A percentile compares a stretch with the other conserved stretches of the same genome.
Evolutionary conservation across 257 asterid genomes (phyloP).

Genomic region (Catharanthus roseus): DNA sequence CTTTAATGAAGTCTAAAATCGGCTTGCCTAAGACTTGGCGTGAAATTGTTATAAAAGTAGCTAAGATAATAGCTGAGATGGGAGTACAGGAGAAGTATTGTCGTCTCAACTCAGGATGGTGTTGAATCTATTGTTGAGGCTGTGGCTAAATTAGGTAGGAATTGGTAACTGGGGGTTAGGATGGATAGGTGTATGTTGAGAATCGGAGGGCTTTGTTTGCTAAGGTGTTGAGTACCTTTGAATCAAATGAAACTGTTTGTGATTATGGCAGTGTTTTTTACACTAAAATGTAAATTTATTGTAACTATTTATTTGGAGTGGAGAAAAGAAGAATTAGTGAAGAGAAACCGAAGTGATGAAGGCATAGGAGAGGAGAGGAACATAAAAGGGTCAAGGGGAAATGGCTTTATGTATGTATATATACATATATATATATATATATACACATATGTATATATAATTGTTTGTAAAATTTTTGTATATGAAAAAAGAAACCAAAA

Average conservation of each 20-base stretch:
- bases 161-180: slow-evolving; percentile 40
- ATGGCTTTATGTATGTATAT: no score
- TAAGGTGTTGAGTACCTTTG: slow-evolving; percentile 32
- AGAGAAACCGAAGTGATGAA: no score
- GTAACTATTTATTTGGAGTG: no score
- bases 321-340: no score
- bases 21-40: no score
- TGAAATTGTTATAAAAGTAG: slow-evolving; percentile 36
- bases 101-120: slow-evolving; percentile 38
- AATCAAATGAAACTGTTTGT: slow-evolving; percentile 40
- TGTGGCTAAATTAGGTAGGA: slow-evolving; percentile 40
- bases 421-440: no score
- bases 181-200: slow-evolving; percentile 36
- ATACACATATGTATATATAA: no score
- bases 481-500: no score
- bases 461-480: no score
- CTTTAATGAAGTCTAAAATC: slow-evolving; percentile 28
- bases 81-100: slow-evolving; percentile 47
- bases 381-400: no score
- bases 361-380: no score
- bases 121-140: slow-evolving; percentile 46
- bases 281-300: slow-evolving; percentile 35
- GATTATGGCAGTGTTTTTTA: slow-evolving; percentile 24
- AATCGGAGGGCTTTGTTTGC: no score
- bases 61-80: slow-evolving; percentile 35